Evolutionary conservation across 331 rosid species (phyloP).

Genomic region (Malus hybrid): DNA sequence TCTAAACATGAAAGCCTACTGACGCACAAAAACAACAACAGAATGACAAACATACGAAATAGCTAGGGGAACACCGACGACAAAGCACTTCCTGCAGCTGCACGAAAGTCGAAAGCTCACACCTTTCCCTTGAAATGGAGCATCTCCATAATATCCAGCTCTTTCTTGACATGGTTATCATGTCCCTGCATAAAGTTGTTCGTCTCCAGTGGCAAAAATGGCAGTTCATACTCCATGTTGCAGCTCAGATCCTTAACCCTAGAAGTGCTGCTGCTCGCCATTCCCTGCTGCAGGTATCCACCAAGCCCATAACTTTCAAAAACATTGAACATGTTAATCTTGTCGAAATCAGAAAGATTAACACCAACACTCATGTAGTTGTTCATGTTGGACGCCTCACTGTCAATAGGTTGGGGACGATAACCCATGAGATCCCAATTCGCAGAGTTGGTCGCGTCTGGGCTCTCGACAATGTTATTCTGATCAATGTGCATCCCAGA

Average conservation of each 20-base stretch:
- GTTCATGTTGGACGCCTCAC: not conserved
- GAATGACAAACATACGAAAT: not conserved
- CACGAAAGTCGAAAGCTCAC: not conserved
- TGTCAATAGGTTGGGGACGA: not conserved
- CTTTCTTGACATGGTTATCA: slow-evolving; percentile 19
- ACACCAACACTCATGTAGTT: not conserved
- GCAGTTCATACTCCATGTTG: not conserved
- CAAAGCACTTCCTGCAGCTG: not conserved
- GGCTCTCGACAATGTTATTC: not conserved
- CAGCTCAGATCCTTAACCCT: not conserved
- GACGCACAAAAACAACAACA: not conserved
- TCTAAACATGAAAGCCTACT: not conserved
- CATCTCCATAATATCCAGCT: slow-evolving; percentile 44
- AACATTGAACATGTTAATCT: not conserved
- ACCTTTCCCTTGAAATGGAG: not conserved
- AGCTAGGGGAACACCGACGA: not conserved
- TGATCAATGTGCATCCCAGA: not conserved
- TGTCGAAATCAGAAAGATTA: not conserved
- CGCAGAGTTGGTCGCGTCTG: not conserved
- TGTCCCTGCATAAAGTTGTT: slow-evolving; percentile 12
- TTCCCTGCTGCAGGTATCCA: not conserved
- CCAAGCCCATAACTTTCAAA: not conserved
- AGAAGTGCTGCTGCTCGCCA: not conserved
- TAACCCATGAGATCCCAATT: not conserved
- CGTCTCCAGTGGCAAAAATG: not conserved